Percentiles rank a stretch among this genome's conserved stretches.
phyloP scores from a whole-genome alignment of 768 basidiomycete species.

The Galerina sulciceps region DNA sequence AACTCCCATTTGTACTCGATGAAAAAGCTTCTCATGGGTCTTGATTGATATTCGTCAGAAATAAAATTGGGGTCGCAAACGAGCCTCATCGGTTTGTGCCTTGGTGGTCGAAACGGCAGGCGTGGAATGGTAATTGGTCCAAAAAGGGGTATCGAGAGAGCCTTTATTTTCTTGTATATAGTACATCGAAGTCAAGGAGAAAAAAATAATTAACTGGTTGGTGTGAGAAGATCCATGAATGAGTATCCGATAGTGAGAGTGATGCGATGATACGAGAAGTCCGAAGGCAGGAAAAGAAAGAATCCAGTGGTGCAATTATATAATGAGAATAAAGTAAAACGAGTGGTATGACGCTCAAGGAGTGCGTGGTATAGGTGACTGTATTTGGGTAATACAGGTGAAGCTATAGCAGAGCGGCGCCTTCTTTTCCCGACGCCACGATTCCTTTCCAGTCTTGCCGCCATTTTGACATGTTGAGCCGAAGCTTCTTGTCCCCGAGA shows the following conservation, averaged over 20 bases:
- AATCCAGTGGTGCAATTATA: slow-evolving; percentile 5
- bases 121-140: no score
- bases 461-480: slow-evolving; percentile 75
- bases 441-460: slow-evolving; percentile 78
- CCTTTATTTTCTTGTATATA: no score
- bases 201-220: neutral
- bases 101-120: no score
- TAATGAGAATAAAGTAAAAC: slow-evolving; percentile 7
- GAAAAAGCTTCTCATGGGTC: no score
- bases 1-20: no score
- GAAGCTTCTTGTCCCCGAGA: slow-evolving; percentile 65
- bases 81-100: no score
- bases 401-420: slow-evolving; percentile 57
- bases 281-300: neutral
- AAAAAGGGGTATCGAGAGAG: neutral
- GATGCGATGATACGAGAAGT: neutral
- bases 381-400: neutral
- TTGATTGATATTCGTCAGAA: no score
- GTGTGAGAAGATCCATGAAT: neutral
- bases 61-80: no score
- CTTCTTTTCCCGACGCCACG: slow-evolving; percentile 67
- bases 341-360: neutral
- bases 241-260: neutral
- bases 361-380: neutral
- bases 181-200: neutral